These are phyloP conservation scores for Trichoderma sp. DNA, from an alignment of 2,329 filamentous ascomycete species.

Conservation along the genomic window DNA sequence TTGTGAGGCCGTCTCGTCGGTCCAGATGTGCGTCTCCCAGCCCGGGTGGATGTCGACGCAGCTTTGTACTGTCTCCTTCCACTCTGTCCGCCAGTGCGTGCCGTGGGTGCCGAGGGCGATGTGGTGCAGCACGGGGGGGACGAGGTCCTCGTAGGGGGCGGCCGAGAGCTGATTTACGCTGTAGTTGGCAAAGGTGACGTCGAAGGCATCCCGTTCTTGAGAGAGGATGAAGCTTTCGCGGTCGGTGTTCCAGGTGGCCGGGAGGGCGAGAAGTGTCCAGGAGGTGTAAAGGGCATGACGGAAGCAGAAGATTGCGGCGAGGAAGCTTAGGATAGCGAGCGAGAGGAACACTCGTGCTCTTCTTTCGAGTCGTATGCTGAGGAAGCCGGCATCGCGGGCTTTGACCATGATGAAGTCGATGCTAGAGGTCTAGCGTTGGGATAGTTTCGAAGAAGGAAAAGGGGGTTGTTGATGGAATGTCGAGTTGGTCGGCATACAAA, in stretches of 20 bases:
- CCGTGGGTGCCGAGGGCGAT: constrained; percentile 37
- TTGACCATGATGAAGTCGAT: constrained; percentile 19
- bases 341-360: constrained; percentile 24
- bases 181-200: constrained; percentile 42
- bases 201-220: constrained; percentile 36
- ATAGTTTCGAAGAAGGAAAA: neutral
- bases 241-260: constrained; percentile 35
- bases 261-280: constrained; percentile 38
- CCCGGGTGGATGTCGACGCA: constrained; percentile 41
- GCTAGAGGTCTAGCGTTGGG: constrained; percentile 2
- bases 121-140: constrained; percentile 43
- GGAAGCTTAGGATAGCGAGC: constrained; percentile 22
- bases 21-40: constrained; percentile 38
- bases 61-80: constrained; percentile 39
- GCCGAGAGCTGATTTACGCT: constrained; percentile 36
- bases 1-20: constrained; percentile 31
- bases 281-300: constrained; percentile 34
- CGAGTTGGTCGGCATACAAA: neutral
- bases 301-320: constrained; percentile 28
- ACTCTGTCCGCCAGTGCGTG: constrained; percentile 32
- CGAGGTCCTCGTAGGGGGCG: constrained; percentile 36
- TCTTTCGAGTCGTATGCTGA: neutral
- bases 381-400: neutral
- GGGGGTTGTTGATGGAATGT: neutral
- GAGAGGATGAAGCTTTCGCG: constrained; percentile 38